Base-by-base conservation (phyloP, 2,329 filamentous ascomycete species). In the Penicillium griseofulvum region DNA sequence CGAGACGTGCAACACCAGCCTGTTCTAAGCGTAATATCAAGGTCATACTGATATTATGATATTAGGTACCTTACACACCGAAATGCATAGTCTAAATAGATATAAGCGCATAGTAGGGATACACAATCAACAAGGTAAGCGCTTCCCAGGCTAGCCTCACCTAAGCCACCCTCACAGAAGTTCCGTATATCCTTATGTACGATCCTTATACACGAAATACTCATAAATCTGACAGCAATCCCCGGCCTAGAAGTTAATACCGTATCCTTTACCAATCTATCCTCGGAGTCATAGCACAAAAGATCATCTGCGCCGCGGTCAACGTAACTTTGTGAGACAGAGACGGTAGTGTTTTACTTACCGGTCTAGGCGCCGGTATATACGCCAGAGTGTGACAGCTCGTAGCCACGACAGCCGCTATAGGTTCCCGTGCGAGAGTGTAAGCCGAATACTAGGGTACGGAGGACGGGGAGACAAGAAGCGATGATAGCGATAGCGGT, bases 381-480 rank as follows among this genome's bases (percentile, higher is more conserved):
- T 33, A 54, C 29, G 3, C 51, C 57, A 6, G 61, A 61, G 19
- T 44, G 46, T 2, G 61, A 64, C 19, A 63, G 56, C 39, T 62
- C 61, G 46, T 64, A 64, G 8, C 57, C 60, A 11, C 58, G 59
- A 10, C 52, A 56, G 16, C 51, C 49, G 47, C 57, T 60, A 42
- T 63, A 64, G 5, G 61, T 63, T 33, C 60, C 62, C 11, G 47
- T 60, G 34, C 62, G 61, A 7, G 62, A 64, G 33, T 56, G 54
- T 5, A 59, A 61, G 28, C 61, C 59, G 47, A 65, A 67, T 38
- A 71, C 66, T 1, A 70, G 66, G 38, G 56, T 54, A 42, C 54
- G 54, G n/a, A 59, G 47, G 49, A 61, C 48, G 52, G 55, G 56
- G 49, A 62, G 48, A 39, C 56, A 63, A 11, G 58, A 60, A 8